These are phyloP conservation scores for Proliferodiscus dingleyae DNA, from an alignment of 2,329 filamentous ascomycete genomes.

Conservation along the genomic window DNA sequence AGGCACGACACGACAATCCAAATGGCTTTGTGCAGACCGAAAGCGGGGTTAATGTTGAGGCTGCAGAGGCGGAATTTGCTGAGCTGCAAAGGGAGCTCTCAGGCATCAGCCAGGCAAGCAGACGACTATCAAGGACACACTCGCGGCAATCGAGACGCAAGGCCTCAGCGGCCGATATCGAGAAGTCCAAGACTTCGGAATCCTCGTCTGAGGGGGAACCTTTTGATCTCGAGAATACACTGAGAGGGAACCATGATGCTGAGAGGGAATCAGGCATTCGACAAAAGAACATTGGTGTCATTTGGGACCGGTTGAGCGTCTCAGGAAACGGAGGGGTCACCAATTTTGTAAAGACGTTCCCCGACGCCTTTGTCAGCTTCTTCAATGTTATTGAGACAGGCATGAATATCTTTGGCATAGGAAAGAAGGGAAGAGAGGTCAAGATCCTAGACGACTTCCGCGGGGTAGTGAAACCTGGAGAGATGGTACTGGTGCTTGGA, in stretches of 20 bases:
- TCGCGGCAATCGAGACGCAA: conserved; percentile 23
- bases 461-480: conserved; percentile 69
- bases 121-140: conserved; percentile 44
- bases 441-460: conserved; percentile 70
- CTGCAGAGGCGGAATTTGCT: conserved; percentile 66
- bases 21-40: conserved; percentile 39
- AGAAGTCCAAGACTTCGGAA: conserved; percentile 47
- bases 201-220: conserved; percentile 44
- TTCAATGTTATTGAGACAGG: conserved; percentile 68
- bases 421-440: conserved; percentile 64
- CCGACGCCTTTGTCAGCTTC: conserved; percentile 65
- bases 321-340: conserved; percentile 68
- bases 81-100: conserved; percentile 60
- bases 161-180: conserved; percentile 43
- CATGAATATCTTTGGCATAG: conserved; percentile 57
- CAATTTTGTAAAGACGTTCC: conserved; percentile 69
- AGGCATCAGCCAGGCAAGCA: conserved; percentile 49
- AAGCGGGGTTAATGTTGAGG: conserved; percentile 52
- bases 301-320: conserved; percentile 74
- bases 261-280: conserved; percentile 75
- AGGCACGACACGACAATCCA: conserved; percentile 37
- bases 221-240: conserved; percentile 71
- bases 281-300: conserved; percentile 72
- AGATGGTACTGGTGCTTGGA: conserved; percentile 57
- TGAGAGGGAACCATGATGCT: conserved; percentile 67